Conservation (phyloP, 176 grass and related monocot genomes). For the Avena eriantha region DNA sequence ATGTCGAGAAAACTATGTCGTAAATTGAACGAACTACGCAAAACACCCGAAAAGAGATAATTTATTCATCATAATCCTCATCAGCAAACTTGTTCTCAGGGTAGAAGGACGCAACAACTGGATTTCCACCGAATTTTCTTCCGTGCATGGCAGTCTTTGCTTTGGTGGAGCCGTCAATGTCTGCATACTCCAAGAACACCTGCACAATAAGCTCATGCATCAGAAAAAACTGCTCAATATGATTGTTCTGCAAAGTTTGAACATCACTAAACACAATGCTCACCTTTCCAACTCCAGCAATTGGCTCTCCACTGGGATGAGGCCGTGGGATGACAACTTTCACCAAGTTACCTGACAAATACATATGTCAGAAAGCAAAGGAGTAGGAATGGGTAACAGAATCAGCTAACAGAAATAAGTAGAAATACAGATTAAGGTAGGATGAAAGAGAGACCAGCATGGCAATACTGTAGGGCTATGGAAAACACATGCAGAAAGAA, state of each 20-base stretch:
- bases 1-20: neutral
- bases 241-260: neutral
- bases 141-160: slow-evolving; percentile 80
- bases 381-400: neutral
- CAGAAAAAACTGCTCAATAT: neutral
- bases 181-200: slow-evolving; percentile 89
- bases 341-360: slow-evolving; percentile 68
- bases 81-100: slow-evolving; percentile 85
- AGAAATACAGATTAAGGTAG: neutral
- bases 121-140: slow-evolving; percentile 87
- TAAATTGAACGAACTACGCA: neutral
- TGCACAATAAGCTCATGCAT: slow-evolving; percentile 38
- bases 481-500: neutral
- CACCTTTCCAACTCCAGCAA: slow-evolving; percentile 90
- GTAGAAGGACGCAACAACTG: slow-evolving; percentile 83
- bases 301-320: slow-evolving; percentile 63
- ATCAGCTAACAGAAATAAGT: slow-evolving; percentile 25
- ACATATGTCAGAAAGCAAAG: neutral
- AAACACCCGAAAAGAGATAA: neutral
- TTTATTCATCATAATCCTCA: slow-evolving; percentile 77
- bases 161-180: slow-evolving; percentile 76
- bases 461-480: slow-evolving; percentile 12
- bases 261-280: slow-evolving; percentile 4
- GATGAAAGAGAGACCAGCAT: slow-evolving; percentile 19
- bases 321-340: slow-evolving; percentile 91